phyloP scores from a whole-genome alignment of 2,329 filamentous ascomycete species.

The Scedosporium minutisporum region DNA sequence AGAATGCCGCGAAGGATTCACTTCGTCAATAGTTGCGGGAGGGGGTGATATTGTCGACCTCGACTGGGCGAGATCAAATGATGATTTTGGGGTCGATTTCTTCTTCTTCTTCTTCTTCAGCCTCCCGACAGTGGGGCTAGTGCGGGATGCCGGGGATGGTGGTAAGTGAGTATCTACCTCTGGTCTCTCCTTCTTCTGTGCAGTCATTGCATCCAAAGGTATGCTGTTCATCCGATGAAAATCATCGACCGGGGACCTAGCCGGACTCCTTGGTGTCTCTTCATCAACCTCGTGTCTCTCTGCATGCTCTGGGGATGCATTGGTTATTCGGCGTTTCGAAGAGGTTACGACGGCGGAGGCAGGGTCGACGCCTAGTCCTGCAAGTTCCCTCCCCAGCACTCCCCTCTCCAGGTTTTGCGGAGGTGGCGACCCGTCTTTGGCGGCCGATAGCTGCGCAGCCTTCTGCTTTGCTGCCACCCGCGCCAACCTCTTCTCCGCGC shows the following conservation, averaged over 20 bases:
- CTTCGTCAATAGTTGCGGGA: neutral
- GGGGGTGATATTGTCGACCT: conserved; percentile 4
- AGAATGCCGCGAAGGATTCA: neutral
- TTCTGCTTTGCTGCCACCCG: conserved; percentile 58
- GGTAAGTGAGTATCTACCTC: neutral
- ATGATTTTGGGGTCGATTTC: conserved; percentile 1
- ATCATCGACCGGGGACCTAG: conserved; percentile 13
- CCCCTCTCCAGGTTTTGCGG: conserved; percentile 44
- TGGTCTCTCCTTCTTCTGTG: conserved; percentile 9
- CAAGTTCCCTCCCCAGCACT: conserved; percentile 23
- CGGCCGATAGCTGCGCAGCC: conserved; percentile 46
- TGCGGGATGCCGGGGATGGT: neutral
- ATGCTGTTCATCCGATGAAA: conserved; percentile 22
- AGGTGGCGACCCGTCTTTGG: conserved; percentile 38
- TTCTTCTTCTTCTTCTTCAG: conserved; percentile 1
- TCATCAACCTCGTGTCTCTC: conserved; percentile 9
- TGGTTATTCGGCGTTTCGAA: conserved; percentile 33
- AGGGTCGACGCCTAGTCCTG: conserved; percentile 45
- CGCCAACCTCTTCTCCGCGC: conserved; percentile 53
- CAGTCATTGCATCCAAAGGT: conserved; percentile 8
- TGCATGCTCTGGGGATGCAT: conserved; percentile 15
- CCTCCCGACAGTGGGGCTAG: neutral
- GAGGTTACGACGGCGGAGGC: conserved; percentile 47
- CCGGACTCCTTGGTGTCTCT: neutral
- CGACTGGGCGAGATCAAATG: neutral